Evolutionary conservation across 2,329 filamentous ascomycete genomes (phyloP).

Genomic region (Xylariales sp.): DNA sequence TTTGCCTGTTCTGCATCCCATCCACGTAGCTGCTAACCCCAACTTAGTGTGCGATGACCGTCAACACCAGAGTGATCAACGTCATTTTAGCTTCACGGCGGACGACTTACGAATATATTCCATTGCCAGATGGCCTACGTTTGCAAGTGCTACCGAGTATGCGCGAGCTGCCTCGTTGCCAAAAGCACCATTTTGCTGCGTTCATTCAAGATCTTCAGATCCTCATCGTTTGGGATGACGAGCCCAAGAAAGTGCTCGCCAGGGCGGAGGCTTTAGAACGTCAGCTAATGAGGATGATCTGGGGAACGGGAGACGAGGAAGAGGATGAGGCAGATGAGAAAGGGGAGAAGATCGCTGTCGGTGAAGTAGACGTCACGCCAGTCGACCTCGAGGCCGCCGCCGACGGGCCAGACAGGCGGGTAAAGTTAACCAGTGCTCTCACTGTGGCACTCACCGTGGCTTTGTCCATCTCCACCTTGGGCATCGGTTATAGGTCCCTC

Average conservation of each 20-base stretch:
- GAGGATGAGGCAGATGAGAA: constrained; percentile 58
- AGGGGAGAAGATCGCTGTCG: constrained; percentile 44
- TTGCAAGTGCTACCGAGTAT: constrained; percentile 72
- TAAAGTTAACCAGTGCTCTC: constrained; percentile 66
- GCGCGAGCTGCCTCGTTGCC: constrained; percentile 65
- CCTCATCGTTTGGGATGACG: constrained; percentile 73
- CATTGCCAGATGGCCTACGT: constrained; percentile 67
- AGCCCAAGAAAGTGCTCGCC: constrained; percentile 65
- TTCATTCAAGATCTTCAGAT: constrained; percentile 69
- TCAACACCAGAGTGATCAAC: constrained; percentile 73
- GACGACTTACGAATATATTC: constrained; percentile 65
- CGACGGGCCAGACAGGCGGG: constrained; percentile 58
- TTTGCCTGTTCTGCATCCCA: background rate
- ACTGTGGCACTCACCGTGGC: constrained; percentile 64
- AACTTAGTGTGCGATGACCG: constrained; percentile 72
- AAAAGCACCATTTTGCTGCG: constrained; percentile 74
- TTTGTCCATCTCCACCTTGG: constrained; percentile 65
- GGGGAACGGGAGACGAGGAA: constrained; percentile 58
- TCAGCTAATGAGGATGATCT: constrained; percentile 68
- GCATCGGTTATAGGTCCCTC: constrained; percentile 66
- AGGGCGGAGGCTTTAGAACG: constrained; percentile 64
- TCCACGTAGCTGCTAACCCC: constrained; percentile 30
- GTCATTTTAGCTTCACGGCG: constrained; percentile 62
- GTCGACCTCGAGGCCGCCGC: constrained; percentile 55
- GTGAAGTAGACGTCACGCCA: constrained; percentile 57